phyloP scores from a whole-genome alignment of 2,329 filamentous ascomycete genomes.

The Didymosphaeria variabile region DNA sequence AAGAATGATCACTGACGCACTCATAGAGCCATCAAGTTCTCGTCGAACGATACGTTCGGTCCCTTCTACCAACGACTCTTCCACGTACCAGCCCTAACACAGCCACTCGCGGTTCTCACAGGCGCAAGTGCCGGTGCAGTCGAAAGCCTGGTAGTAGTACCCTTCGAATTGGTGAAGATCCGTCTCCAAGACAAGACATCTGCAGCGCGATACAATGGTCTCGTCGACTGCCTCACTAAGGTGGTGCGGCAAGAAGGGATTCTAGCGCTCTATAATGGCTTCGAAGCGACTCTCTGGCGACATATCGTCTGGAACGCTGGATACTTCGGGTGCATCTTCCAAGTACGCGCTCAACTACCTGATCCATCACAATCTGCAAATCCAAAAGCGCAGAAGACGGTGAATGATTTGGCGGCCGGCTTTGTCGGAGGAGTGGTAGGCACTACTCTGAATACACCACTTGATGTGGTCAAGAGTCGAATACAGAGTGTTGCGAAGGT shows the following conservation, averaged over 20 bases:
- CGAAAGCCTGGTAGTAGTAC: slow-evolving; percentile 44
- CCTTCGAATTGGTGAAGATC: slow-evolving; percentile 44
- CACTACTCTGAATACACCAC: slow-evolving; percentile 42
- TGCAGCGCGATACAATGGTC: slow-evolving; percentile 36
- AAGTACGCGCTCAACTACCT: slow-evolving; percentile 36
- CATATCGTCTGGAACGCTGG: slow-evolving; percentile 46
- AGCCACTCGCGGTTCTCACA: slow-evolving; percentile 39
- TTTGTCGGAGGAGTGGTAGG: slow-evolving; percentile 42
- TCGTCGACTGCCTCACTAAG: slow-evolving; percentile 39
- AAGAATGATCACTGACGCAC: neutral
- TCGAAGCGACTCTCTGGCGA: slow-evolving; percentile 43
- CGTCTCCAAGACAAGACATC: slow-evolving; percentile 40
- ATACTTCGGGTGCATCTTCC: slow-evolving; percentile 46
- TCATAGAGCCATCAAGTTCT: slow-evolving; percentile 42
- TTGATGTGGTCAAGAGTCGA: slow-evolving; percentile 44
- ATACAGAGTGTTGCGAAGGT: slow-evolving; percentile 44
- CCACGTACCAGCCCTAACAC: slow-evolving; percentile 29
- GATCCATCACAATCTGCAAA: slow-evolving; percentile 24
- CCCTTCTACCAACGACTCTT: slow-evolving; percentile 37
- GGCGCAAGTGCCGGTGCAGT: slow-evolving; percentile 41
- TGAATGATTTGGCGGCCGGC: slow-evolving; percentile 39
- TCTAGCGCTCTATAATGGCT: slow-evolving; percentile 41
- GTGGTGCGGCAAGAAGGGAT: slow-evolving; percentile 37
- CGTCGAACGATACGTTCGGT: slow-evolving; percentile 40
- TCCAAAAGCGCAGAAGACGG: slow-evolving; percentile 33